A percentile compares a stretch with the other conserved stretches of the same genome.
These are phyloP conservation scores for Serpula lacrymans DNA, from an alignment of 768 basidiomycete species.

Conservation along the genomic window DNA sequence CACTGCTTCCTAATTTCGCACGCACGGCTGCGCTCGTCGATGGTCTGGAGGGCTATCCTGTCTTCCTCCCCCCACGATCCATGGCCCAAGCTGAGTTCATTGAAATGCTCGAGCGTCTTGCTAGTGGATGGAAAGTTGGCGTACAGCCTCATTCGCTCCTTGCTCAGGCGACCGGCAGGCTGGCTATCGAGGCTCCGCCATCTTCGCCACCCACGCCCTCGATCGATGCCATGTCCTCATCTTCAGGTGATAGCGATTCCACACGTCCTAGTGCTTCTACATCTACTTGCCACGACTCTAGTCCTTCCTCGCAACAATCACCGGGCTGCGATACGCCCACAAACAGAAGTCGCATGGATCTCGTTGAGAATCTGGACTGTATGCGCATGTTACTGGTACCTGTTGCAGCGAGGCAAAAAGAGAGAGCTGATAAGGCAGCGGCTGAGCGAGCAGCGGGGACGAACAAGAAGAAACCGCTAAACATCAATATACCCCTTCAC, in stretches of 20 bases:
- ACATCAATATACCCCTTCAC: slow-evolving; percentile 80
- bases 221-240: slow-evolving; percentile 20
- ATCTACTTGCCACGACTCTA: slow-evolving; percentile 15
- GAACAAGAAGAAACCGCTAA: slow-evolving; percentile 54
- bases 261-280: slow-evolving; percentile 17
- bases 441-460: slow-evolving; percentile 45
- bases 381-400: slow-evolving; percentile 72
- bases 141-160: slow-evolving; percentile 52
- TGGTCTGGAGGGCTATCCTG: slow-evolving; percentile 82
- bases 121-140: slow-evolving; percentile 70
- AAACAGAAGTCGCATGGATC: slow-evolving; percentile 31
- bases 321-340: slow-evolving; percentile 19
- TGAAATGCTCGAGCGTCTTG: slow-evolving; percentile 79
- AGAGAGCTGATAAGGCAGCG: slow-evolving; percentile 50
- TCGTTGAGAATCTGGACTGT: slow-evolving; percentile 58
- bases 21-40: slow-evolving; percentile 69
- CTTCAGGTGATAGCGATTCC: slow-evolving; percentile 21
- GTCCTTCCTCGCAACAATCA: slow-evolving; percentile 17
- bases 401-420: slow-evolving; percentile 59
- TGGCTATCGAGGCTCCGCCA: slow-evolving; percentile 43
- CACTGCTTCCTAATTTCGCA: slow-evolving; percentile 60
- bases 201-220: slow-evolving; percentile 19
- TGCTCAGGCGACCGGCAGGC: slow-evolving; percentile 35
- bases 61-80: slow-evolving; percentile 83
- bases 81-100: slow-evolving; percentile 90